phyloP scores from a whole-genome alignment of 2,329 filamentous ascomycete genomes.

The Lachnellula cervina region DNA sequence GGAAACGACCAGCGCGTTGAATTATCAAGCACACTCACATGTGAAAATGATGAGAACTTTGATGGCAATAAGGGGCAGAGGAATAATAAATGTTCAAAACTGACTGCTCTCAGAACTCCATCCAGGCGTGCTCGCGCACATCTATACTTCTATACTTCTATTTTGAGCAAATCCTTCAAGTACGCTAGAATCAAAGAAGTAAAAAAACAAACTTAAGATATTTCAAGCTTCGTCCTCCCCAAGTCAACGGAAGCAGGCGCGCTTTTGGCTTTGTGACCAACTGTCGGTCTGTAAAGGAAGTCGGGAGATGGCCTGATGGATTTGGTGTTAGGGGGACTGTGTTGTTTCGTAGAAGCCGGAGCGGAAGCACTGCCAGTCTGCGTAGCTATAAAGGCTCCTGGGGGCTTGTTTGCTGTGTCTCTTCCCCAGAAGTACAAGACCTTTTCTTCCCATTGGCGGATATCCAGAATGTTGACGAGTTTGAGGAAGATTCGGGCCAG shows the following conservation, averaged over 20 bases:
- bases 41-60: too few species aligned
- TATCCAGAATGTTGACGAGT: conserved; percentile 1
- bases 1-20: too few species aligned
- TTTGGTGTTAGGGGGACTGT: too few species aligned
- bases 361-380: too few species aligned
- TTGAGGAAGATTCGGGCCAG: conserved; percentile 1
- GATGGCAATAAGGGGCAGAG: not conserved
- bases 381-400: not conserved
- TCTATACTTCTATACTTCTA: not conserved
- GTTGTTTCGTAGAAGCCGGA: too few species aligned
- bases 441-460: conserved; percentile 1
- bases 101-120: not conserved
- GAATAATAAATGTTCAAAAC: not conserved
- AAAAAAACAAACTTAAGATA: not conserved
- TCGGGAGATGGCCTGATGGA: too few species aligned
- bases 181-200: not conserved
- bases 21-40: too few species aligned
- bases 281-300: not conserved
- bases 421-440: conserved; percentile 2
- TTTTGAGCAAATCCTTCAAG: not conserved
- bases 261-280: not conserved
- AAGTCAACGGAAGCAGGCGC: not conserved
- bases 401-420: conserved; percentile 5
- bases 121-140: not conserved
- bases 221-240: not conserved